A percentile compares a stretch with the other conserved stretches of the same genome.
Conservation (phyloP, 2,329 filamentous ascomycete species). For the Stagonosporopsis rhizophila region DNA sequence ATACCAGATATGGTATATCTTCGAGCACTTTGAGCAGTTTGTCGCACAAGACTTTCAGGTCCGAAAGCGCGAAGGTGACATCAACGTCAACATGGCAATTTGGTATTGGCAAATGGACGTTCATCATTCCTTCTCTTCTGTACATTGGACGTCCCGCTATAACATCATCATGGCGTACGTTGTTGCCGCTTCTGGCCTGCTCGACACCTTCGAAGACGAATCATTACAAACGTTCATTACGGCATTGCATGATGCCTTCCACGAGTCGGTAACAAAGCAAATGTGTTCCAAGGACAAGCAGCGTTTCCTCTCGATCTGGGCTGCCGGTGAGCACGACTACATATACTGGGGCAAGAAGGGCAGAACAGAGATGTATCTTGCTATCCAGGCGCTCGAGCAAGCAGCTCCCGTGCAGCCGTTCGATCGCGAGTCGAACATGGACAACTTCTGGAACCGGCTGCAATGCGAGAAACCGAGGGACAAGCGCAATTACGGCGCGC, state of each 20-base stretch:
- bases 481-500: neutral
- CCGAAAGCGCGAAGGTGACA: neutral
- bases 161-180: neutral
- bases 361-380: neutral
- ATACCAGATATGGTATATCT: neutral
- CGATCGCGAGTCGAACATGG: neutral
- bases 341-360: neutral
- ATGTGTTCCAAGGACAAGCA: neutral
- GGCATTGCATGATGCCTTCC: neutral
- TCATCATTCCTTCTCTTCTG: neutral
- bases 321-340: neutral
- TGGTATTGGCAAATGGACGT: neutral
- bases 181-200: neutral
- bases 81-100: neutral
- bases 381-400: neutral
- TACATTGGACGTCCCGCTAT: neutral
- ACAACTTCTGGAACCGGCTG: neutral
- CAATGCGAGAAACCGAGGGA: neutral
- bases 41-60: neutral
- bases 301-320: neutral
- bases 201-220: neutral
- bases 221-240: neutral
- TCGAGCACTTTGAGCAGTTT: neutral
- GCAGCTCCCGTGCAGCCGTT: neutral
- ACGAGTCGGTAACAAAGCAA: neutral